Evolutionary conservation across 1,284 basidiomycete genomes (phyloP).

Genomic region (Bothia castanella): DNA sequence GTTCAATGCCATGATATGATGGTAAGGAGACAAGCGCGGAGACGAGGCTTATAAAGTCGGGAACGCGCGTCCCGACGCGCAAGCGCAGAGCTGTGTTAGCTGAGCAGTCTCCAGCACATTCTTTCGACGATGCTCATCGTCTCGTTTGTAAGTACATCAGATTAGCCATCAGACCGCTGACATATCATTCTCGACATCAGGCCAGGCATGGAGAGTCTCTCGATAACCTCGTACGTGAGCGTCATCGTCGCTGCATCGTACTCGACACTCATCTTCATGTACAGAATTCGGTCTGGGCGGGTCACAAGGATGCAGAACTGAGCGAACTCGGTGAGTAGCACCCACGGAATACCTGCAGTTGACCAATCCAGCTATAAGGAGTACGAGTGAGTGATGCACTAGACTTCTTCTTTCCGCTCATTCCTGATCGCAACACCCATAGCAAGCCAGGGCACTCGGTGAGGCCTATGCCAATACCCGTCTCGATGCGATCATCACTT

Average conservation of each 20-base stretch:
- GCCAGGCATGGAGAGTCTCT: slow-evolving; percentile 79
- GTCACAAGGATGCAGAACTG: slow-evolving; percentile 79
- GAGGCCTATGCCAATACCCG: slow-evolving; percentile 53
- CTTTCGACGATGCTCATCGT: slow-evolving; percentile 18
- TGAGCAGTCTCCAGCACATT: no score
- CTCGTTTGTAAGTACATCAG: slow-evolving; percentile 23
- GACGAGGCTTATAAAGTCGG: slow-evolving; percentile 21
- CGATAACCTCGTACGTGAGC: slow-evolving; percentile 55
- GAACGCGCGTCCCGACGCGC: slow-evolving; percentile 26
- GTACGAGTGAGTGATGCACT: slow-evolving; percentile 51
- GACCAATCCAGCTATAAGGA: slow-evolving; percentile 40
- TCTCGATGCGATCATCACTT: slow-evolving; percentile 73
- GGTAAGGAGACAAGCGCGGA: neutral
- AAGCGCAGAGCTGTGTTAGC: slow-evolving; percentile 15
- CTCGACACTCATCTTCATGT: neutral
- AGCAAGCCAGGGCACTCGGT: slow-evolving; percentile 84
- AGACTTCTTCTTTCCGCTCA: neutral
- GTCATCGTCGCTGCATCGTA: neutral
- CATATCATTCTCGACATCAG: slow-evolving; percentile 33
- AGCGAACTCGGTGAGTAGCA: slow-evolving; percentile 70
- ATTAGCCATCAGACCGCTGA: slow-evolving; percentile 27
- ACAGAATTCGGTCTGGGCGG: slow-evolving; percentile 69
- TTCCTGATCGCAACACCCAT: slow-evolving; percentile 5
- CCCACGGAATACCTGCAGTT: neutral
- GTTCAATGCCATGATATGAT: slow-evolving; percentile 18